phyloP scores from a whole-genome alignment of 2,329 filamentous ascomycete genomes.

The Fusarium chuoi region DNA sequence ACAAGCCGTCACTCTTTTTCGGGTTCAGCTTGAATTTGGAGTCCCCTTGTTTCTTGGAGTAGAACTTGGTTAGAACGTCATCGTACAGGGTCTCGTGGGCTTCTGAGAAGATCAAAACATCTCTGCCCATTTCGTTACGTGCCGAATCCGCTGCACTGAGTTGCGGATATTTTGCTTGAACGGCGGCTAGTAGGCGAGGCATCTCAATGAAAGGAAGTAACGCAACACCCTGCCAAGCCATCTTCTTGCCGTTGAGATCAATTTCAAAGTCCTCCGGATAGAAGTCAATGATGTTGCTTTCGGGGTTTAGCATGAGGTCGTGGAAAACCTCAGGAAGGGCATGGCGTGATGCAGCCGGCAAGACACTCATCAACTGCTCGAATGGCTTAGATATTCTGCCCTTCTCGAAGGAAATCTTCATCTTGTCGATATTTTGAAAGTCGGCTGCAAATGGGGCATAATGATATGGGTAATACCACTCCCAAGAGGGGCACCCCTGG shows the following conservation, averaged over 20 bases:
- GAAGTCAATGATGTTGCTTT: constrained; percentile 96
- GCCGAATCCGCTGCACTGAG: constrained; percentile 79
- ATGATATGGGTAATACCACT: constrained; percentile 99
- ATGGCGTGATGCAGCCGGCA: constrained; percentile 92
- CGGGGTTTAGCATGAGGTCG: constrained; percentile 84
- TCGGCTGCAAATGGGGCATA: constrained; percentile 98
- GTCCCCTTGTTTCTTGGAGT: constrained; percentile 84
- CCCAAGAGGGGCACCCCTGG: constrained; percentile 98
- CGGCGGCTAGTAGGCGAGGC: constrained; percentile 82
- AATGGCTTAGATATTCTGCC: constrained; percentile 90
- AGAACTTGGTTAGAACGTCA: constrained; percentile 85
- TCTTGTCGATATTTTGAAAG: constrained; percentile 83
- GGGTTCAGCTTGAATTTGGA: constrained; percentile 78
- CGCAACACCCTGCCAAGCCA: constrained; percentile 96
- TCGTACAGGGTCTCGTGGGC: constrained; percentile 83
- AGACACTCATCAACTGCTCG: constrained; percentile 97
- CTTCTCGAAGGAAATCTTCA: constrained; percentile 84
- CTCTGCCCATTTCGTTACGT: constrained; percentile 82
- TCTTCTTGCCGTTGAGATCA: constrained; percentile 97
- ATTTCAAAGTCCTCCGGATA: constrained; percentile 95
- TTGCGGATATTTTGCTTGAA: constrained; percentile 83
- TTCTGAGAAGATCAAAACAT: constrained; percentile 86
- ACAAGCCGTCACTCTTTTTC: constrained; percentile 78
- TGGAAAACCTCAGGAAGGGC: constrained; percentile 91
- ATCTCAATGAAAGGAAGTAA: constrained; percentile 97